These are phyloP conservation scores for Arthrobotrys sphaeroides DNA, from an alignment of 2,329 filamentous ascomycete species.

Conservation along the genomic window DNA sequence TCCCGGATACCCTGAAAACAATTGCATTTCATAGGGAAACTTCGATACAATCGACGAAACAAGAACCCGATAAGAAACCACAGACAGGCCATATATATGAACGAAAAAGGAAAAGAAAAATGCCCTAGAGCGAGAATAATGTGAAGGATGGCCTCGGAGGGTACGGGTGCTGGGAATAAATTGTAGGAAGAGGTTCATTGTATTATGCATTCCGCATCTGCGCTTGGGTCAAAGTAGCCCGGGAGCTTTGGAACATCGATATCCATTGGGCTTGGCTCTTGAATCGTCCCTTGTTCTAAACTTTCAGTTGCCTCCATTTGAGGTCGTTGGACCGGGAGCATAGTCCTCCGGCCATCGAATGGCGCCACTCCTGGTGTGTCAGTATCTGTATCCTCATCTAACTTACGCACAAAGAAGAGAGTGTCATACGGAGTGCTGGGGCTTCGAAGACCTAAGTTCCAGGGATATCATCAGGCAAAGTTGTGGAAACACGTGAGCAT, in stretches of 20 bases:
- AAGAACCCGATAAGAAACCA: not conserved
- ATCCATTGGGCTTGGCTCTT: constrained; percentile 15
- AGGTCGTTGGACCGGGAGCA: not conserved
- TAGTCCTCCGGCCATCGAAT: constrained; percentile 1
- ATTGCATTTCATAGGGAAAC: too few relatives aligned
- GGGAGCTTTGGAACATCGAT: constrained; percentile 4
- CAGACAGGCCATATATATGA: not conserved
- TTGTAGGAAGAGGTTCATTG: not conserved
- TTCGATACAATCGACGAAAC: not conserved
- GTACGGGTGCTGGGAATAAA: too few relatives aligned
- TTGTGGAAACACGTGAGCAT: too few relatives aligned
- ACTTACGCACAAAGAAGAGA: constrained; percentile 30
- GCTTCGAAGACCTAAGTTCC: constrained; percentile 19
- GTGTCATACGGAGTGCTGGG: not conserved
- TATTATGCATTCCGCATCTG: not conserved
- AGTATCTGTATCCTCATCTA: not conserved
- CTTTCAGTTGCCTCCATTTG: not conserved
- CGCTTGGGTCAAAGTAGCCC: not conserved
- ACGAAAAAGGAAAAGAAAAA: not conserved
- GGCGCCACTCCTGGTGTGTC: not conserved
- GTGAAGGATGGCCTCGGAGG: too few relatives aligned
- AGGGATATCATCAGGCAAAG: not conserved
- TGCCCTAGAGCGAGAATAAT: too few relatives aligned
- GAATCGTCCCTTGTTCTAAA: not conserved
- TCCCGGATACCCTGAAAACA: too few relatives aligned